Base-by-base conservation (phyloP, 2,329 filamentous ascomycete genomes). In the Penicillium fuscoglaucum region DNA sequence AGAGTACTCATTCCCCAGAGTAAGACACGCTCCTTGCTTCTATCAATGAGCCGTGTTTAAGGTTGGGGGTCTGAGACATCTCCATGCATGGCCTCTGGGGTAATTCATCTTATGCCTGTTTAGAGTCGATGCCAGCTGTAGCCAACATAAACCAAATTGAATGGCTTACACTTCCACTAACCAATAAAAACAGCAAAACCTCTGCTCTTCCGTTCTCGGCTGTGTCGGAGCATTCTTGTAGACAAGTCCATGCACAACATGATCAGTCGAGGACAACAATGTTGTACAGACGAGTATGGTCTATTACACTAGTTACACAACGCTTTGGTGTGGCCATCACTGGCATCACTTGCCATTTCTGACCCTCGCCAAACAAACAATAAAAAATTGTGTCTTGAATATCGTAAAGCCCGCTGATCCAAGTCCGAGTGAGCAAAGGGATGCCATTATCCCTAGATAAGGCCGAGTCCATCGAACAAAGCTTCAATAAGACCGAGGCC, bases 161-260 rank as follows among this genome's bases (percentile, higher is more conserved):
- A 24, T 24, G 2, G 12, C n/a, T 21, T 40, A 10, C n/a, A 12
- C 7, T 10, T 37, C 7, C 21, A 51, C 12, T 12, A 5, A 12
- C 21, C 12, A 54, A n/a, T 55, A 28, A 31, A 29, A 26, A 29
- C 12, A 19, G 24, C 12, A 33, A 15, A 21, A 19, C 4, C 4
- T 35, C 17, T 33, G 17, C 4, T 17, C 17, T 48, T 53, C 29
- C 35, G 13, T 29, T 43, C 43, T 54, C 49, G 43, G 49, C 35
- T 31, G 19, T 13, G 29, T 57, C 55, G 50, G 55, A 44, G 35
- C 21, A 21, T 26, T 31, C 26, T 48, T 49, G 28, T 10, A 48
- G 43, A 39, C 43, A 13, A 35, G 46, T 33, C 29, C 15, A 53
- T 35, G 19, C 43, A 57, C 55, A 40, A 43, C 49, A 52, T 52